phyloP scores from a whole-genome alignment of 495 filamentous ascomycete genomes.

The Filosporella fistucella region DNA sequence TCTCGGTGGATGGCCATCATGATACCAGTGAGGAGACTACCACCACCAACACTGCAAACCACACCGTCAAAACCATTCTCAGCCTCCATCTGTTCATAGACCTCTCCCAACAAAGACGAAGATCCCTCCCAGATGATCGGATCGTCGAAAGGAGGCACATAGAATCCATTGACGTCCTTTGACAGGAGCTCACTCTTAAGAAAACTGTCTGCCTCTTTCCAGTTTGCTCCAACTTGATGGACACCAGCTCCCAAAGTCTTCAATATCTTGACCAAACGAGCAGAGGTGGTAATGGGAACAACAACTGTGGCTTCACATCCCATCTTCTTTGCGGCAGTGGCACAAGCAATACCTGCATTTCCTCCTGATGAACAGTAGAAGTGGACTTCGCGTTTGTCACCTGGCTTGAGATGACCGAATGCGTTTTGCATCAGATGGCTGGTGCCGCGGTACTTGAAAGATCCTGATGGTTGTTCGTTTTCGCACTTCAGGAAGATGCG shows the following conservation, averaged over 20 bases:
- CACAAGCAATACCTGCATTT: slow-evolving; percentile 89
- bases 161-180: slow-evolving; percentile 52
- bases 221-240: slow-evolving; percentile 64
- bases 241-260: slow-evolving; percentile 36
- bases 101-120: slow-evolving; percentile 67
- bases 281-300: slow-evolving; percentile 64
- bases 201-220: slow-evolving; percentile 71
- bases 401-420: slow-evolving; percentile 35
- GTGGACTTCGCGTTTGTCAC: slow-evolving; percentile 43
- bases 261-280: slow-evolving; percentile 70
- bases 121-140: slow-evolving; percentile 79
- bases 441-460: slow-evolving; percentile 91
- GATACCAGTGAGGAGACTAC: slow-evolving; percentile 78
- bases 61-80: slow-evolving; percentile 38
- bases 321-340: slow-evolving; percentile 66
- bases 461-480: slow-evolving; percentile 84
- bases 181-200: slow-evolving; percentile 59
- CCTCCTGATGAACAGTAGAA: slow-evolving; percentile 88
- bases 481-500: slow-evolving; percentile 87
- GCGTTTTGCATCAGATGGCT: slow-evolving; percentile 71
- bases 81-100: slow-evolving; percentile 49
- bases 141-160: slow-evolving; percentile 89
- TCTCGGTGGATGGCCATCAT: slow-evolving; percentile 28
- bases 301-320: slow-evolving; percentile 71
- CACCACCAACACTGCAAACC: slow-evolving; percentile 82